phyloP scores from a whole-genome alignment of 108 stramenopile species.

The Cyclotella sp. region DNA sequence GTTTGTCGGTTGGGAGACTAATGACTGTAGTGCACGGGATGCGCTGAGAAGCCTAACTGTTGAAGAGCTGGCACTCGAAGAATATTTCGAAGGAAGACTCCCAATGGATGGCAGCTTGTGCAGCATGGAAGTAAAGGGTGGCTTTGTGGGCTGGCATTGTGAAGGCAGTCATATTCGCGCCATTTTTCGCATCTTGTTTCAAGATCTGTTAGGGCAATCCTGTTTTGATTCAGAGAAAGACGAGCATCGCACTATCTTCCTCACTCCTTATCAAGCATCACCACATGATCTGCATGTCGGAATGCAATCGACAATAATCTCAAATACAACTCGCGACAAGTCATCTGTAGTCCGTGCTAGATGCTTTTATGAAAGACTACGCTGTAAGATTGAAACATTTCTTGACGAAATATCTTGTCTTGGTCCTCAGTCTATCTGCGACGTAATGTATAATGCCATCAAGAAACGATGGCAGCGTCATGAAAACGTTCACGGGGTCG shows the following conservation, averaged over 20 bases:
- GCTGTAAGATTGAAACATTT: constrained; percentile 55
- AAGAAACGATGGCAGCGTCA: constrained; percentile 45
- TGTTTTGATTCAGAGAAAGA: constrained; percentile 1
- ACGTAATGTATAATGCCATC: constrained; percentile 64
- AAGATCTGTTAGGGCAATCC: constrained; percentile 6
- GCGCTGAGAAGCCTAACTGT: constrained; percentile 69
- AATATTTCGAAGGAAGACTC: constrained; percentile 69
- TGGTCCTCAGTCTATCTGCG: constrained; percentile 46
- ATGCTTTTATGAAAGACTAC: constrained; percentile 69
- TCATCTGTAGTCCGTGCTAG: constrained; percentile 2
- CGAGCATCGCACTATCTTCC: constrained; percentile 53
- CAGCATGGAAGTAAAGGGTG: constrained; percentile 33
- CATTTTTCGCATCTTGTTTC: constrained; percentile 80
- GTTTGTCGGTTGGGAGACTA: constrained; percentile 74
- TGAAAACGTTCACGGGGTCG: constrained; percentile 8
- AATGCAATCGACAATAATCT: constrained; percentile 3
- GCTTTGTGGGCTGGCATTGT: constrained; percentile 85
- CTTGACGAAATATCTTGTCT: constrained; percentile 50
- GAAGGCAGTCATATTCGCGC: constrained; percentile 77
- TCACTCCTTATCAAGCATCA: constrained; percentile 83
- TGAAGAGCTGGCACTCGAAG: constrained; percentile 84
- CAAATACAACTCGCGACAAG: background rate
- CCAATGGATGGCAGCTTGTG: constrained; percentile 40
- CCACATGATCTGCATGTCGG: constrained; percentile 88
- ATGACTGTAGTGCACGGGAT: constrained; percentile 39